Percentiles rank a stretch among this genome's conserved stretches.
phyloP scores from a whole-genome alignment of 1,139 yeast species.

The Hansenula anomala region DNA sequence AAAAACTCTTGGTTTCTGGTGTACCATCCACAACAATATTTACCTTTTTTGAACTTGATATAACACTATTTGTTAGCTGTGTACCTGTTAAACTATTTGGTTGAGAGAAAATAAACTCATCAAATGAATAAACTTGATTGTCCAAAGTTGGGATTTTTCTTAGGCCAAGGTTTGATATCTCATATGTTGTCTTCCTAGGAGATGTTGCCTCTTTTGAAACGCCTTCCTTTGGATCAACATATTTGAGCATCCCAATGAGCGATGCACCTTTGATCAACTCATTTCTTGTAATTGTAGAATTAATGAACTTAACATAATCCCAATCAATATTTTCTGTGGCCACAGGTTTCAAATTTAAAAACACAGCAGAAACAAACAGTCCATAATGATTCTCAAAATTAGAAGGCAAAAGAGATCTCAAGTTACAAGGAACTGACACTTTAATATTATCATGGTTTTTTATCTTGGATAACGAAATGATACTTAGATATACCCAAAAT shows the following conservation, averaged over 20 bases:
- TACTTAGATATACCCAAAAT: slow-evolving; percentile 3
- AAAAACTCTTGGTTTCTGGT: slow-evolving; percentile 1
- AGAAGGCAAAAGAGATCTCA: slow-evolving; percentile 6
- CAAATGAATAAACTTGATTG: not conserved
- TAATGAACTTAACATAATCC: slow-evolving; percentile 5
- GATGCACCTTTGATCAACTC: not conserved
- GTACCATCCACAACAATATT: slow-evolving; percentile 1
- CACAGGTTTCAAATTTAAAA: not conserved
- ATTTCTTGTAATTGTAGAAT: not conserved
- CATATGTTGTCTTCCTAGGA: not conserved
- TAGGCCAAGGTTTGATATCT: not conserved
- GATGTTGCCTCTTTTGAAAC: not conserved
- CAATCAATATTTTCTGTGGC: not conserved
- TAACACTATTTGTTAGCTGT: not conserved
- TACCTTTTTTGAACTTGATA: not conserved
- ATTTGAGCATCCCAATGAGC: not conserved
- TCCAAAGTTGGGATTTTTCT: not conserved
- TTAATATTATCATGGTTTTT: not conserved
- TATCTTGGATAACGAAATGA: slow-evolving; percentile 1
- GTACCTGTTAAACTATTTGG: not conserved
- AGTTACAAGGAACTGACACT: slow-evolving; percentile 12
- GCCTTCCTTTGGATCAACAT: not conserved
- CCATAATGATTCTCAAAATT: slow-evolving; percentile 10
- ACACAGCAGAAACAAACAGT: slow-evolving; percentile 8
- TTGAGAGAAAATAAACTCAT: slow-evolving; percentile 2